These are phyloP conservation scores for Citrus mangshanensis DNA, from an alignment of 345 rosid species.

Conservation along the genomic window DNA sequence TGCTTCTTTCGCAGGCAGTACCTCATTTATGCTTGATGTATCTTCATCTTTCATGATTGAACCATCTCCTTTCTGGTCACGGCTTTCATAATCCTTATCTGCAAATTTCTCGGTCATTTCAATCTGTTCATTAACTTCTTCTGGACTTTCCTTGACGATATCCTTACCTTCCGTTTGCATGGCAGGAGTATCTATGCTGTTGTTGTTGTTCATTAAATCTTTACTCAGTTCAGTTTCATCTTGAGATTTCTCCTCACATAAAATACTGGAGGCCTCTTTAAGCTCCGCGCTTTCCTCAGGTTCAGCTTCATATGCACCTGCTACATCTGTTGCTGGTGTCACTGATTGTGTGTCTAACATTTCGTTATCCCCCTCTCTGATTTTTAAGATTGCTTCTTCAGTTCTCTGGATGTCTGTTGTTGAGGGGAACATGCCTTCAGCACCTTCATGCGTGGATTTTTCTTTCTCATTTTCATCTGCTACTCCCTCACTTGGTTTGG, in stretches of 20 bases:
- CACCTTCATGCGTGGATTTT: background rate
- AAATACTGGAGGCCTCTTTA: conserved; percentile 8
- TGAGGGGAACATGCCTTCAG: conserved; percentile 8
- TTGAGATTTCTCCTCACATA: background rate
- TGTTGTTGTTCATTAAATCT: conserved; percentile 1
- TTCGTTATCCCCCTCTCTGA: background rate
- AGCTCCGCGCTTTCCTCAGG: conserved; percentile 5
- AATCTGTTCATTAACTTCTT: background rate
- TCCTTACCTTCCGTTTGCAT: conserved; percentile 8
- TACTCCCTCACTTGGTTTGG: conserved; percentile 7
- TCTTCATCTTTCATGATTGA: conserved; percentile 1
- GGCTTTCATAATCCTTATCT: background rate
- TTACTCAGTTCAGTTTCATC: conserved; percentile 2
- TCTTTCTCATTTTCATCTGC: conserved; percentile 9
- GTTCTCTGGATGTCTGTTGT: conserved; percentile 11
- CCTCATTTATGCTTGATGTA: background rate
- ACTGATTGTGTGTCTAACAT: conserved; percentile 8
- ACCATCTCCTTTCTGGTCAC: conserved; percentile 7
- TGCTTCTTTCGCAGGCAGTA: background rate
- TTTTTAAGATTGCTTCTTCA: conserved; percentile 8
- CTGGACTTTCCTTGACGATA: background rate
- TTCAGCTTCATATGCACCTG: conserved; percentile 8
- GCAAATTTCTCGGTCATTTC: conserved; percentile 8
- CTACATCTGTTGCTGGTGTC: conserved; percentile 7
- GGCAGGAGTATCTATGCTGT: background rate